phyloP scores from a whole-genome alignment of 805 yeast species.

The Kazachstania bromeliacearum region DNA sequence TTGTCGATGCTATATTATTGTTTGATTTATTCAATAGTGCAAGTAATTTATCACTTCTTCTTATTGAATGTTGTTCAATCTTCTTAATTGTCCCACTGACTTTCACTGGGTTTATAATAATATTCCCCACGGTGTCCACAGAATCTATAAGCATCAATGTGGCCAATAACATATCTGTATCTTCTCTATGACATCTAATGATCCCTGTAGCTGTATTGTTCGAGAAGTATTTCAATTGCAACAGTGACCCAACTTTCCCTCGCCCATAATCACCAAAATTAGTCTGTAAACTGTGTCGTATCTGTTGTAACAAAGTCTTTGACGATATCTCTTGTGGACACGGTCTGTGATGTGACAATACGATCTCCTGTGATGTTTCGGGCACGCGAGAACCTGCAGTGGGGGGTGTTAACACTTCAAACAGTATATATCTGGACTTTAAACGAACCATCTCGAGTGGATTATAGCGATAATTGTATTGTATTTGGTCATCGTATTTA shows the following conservation, averaged over 20 bases:
- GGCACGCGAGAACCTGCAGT: conserved; percentile 12
- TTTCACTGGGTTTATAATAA: conserved; percentile 53
- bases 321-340: conserved; percentile 41
- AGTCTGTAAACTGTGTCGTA: conserved; percentile 47
- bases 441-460: conserved; percentile 66
- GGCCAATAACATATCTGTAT: conserved; percentile 51
- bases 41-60: conserved; percentile 26
- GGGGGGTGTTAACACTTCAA: conserved; percentile 67
- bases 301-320: conserved; percentile 41
- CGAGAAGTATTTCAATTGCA: conserved; percentile 71
- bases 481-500: too few relatives aligned
- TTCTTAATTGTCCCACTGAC: conserved; percentile 84
- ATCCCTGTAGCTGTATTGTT: conserved; percentile 78
- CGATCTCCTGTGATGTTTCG: background rate
- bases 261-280: conserved; percentile 74
- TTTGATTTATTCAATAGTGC: conserved; percentile 9
- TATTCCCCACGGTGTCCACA: conserved; percentile 38
- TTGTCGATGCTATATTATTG: background rate
- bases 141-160: conserved; percentile 50
- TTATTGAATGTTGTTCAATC: conserved; percentile 63
- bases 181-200: conserved; percentile 61
- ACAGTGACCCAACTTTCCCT: conserved; percentile 50
- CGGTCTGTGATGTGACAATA: conserved; percentile 41
- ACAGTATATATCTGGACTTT: conserved; percentile 74
- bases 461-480: too few relatives aligned